Percentiles rank a stretch among this genome's conserved stretches.
Conservation (phyloP, 164 flowering plant genomes). For the Paratinospora sagittata region DNA sequence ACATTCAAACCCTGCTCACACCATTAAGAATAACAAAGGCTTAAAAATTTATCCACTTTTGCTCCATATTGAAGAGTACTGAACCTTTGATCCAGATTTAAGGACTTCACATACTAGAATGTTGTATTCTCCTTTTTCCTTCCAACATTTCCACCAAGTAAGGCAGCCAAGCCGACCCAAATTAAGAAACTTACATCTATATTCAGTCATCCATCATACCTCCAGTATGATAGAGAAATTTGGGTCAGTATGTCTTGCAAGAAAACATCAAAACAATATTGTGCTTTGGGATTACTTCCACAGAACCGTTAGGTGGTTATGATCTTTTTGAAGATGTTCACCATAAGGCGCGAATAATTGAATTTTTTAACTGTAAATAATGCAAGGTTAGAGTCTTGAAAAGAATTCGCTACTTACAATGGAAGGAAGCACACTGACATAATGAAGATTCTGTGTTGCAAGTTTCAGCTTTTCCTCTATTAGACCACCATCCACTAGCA, state of each 20-base stretch:
- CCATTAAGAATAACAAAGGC: background rate
- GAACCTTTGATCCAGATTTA: background rate
- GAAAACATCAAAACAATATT: too few relatives aligned
- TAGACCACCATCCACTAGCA: slow-evolving; percentile 82
- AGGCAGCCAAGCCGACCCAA: too few relatives aligned
- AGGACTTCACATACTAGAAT: background rate
- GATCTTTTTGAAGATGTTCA: too few relatives aligned
- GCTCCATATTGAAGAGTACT: background rate
- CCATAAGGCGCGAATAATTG: too few relatives aligned
- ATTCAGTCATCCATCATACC: background rate
- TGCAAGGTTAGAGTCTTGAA: background rate
- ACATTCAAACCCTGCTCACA: slow-evolving; percentile 82
- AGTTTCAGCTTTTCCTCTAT: slow-evolving; percentile 68
- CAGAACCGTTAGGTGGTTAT: too few relatives aligned
- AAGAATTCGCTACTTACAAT: slow-evolving; percentile 55
- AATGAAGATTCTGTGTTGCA: slow-evolving; percentile 82
- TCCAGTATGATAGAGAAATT: background rate
- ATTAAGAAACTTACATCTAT: background rate
- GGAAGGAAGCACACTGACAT: slow-evolving; percentile 80
- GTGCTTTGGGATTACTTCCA: too few relatives aligned
- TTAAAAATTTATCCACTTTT: background rate
- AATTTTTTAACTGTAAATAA: too few relatives aligned
- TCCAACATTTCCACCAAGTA: background rate
- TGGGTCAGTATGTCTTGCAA: background rate
- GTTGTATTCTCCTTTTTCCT: background rate